phyloP scores from a whole-genome alignment of 2,329 filamentous ascomycete species.

The Arthrobotrys pseudoclavata region DNA sequence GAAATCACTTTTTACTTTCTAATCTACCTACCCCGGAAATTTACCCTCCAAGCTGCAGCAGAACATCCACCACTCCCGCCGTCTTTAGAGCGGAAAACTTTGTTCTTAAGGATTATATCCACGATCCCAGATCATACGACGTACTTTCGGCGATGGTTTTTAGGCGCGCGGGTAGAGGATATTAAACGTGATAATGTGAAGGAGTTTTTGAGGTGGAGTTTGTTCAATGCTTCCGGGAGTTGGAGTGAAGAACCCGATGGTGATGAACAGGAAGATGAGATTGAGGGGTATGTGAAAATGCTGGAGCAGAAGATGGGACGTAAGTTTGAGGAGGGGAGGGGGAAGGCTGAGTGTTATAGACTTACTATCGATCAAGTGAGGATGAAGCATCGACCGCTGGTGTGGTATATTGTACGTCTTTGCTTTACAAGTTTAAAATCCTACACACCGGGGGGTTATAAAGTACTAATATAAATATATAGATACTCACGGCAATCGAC shows the following conservation, averaged over 20 bases:
- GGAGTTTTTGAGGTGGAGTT: slow-evolving; percentile 75
- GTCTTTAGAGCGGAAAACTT: slow-evolving; percentile 68
- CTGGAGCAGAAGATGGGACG: slow-evolving; percentile 71
- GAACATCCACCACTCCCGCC: slow-evolving; percentile 69
- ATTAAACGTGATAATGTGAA: slow-evolving; percentile 74
- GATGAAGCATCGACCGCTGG: slow-evolving; percentile 72
- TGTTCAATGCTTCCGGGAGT: slow-evolving; percentile 69
- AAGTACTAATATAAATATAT: slow-evolving; percentile 23
- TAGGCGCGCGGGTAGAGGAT: slow-evolving; percentile 70
- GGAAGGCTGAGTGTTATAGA: slow-evolving; percentile 71
- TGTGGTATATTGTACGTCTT: slow-evolving; percentile 71
- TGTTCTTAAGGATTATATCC: slow-evolving; percentile 71
- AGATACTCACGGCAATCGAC: slow-evolving; percentile 65
- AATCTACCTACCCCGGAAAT: slow-evolving; percentile 71
- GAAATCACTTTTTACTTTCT: slow-evolving; percentile 72
- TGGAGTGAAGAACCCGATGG: slow-evolving; percentile 64
- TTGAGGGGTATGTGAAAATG: slow-evolving; percentile 71
- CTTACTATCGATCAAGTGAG: slow-evolving; percentile 73
- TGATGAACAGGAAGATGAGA: slow-evolving; percentile 63
- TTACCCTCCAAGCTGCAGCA: slow-evolving; percentile 70
- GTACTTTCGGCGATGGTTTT: slow-evolving; percentile 74
- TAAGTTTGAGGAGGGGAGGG: slow-evolving; percentile 70
- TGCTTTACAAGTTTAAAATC: background rate
- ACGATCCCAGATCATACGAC: slow-evolving; percentile 71
- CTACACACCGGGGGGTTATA: background rate